Base-by-base conservation (phyloP, 257 asterid species). In the Schizonepeta tenuifolia region DNA sequence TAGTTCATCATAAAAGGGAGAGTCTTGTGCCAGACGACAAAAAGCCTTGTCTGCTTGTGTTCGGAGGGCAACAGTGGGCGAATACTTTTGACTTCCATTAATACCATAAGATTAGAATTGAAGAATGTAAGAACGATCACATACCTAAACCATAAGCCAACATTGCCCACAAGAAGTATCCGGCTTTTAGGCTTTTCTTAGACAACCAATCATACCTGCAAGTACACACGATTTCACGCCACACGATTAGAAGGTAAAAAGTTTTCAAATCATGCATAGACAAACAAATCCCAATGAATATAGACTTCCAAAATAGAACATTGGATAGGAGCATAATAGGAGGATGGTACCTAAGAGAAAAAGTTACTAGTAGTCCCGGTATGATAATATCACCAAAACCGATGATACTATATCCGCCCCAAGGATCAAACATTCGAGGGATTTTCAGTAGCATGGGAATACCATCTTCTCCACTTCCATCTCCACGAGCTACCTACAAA, bases 141-240 rank as follows among this genome's bases (percentile, higher is more conserved):
- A 15, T 79, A 87, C 96, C 96, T 78, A 80, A 80, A 71, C 98
- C 98, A 73, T 89, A 92, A 17, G 98, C 98, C 57, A 88, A 38
- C 92, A 92, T 90, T 72, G 96, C 92, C 89, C 93, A 85, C 68
- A 92, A 51, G 71, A 92, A 92, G 83, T 92, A 92, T 58, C 98
- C 98, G 36, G 80, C 71, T 70, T 82, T 87, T 15, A 89, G 86
- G 58, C 82, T 81, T 81, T 82, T 89, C 67, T 84, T 86, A 2
- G 90, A 79, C 66, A 92, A 82, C 91, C 91, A 90, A 70, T 92
- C 98, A 28, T 85, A 84, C 86, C 98, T 92, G 86, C 82, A 80
- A 70, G 75, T 31, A 67, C 11, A 53, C 69, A 58, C 35, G 6
- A 61, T 61, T 40, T 15, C 17, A 69, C 20, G 28, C 51, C 64